Conservation (phyloP, 345 rosid species). For the Eucalyptus camaldulensis region DNA sequence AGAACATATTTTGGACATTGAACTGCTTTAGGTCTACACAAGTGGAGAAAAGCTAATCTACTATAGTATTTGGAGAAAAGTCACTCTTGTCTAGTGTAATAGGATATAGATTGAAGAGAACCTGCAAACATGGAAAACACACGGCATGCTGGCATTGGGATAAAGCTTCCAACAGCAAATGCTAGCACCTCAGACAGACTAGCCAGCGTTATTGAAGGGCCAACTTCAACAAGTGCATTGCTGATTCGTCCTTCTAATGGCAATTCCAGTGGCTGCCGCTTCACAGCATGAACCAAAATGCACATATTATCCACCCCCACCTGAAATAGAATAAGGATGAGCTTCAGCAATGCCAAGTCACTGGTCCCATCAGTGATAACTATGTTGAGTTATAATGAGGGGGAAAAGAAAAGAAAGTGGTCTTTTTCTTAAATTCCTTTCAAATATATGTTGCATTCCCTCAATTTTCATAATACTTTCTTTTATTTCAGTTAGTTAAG, state of each 20-base stretch:
- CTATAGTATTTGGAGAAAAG: background rate
- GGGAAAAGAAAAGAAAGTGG: background rate
- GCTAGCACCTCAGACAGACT: conserved; percentile 90
- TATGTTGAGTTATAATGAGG: background rate
- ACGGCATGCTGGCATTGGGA: conserved; percentile 97
- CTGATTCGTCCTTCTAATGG: conserved; percentile 75
- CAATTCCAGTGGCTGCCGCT: conserved; percentile 75
- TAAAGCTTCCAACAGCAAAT: conserved; percentile 93
- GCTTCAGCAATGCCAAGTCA: background rate
- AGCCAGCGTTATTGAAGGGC: conserved; percentile 98
- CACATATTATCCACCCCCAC: conserved; percentile 99
- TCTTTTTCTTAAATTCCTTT: background rate
- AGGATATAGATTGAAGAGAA: background rate
- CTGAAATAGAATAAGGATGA: conserved; percentile 16
- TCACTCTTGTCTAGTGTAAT: background rate
- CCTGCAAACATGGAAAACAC: conserved; percentile 99
- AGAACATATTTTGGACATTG: conserved; percentile 3
- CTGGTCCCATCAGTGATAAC: background rate
- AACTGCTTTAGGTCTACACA: background rate
- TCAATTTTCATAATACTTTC: background rate
- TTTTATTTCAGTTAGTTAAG: background rate
- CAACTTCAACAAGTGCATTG: conserved; percentile 96
- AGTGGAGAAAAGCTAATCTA: background rate
- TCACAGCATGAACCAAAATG: conserved; percentile 91
- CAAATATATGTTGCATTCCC: background rate